Conservation (phyloP, 2,329 filamentous ascomycete species). For the Anisogramma anomala region DNA sequence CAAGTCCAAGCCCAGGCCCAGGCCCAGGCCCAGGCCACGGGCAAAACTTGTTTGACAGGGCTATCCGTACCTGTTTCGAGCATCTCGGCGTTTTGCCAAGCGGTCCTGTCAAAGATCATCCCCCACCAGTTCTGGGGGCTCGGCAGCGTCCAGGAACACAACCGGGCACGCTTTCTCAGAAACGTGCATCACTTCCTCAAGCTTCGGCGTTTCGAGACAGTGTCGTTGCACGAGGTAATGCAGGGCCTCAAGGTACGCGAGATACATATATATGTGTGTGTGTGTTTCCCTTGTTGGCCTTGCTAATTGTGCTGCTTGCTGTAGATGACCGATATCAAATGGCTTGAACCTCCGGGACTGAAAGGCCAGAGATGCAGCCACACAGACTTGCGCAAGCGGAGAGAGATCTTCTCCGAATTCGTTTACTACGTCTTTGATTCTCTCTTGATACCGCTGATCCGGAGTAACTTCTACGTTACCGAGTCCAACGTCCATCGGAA, state of each 20-base stretch:
- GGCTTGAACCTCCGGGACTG: conserved; percentile 52
- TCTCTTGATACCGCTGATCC: conserved; percentile 73
- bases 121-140: conserved; percentile 65
- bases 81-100: conserved; percentile 80
- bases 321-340: conserved; percentile 59
- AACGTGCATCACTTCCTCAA: conserved; percentile 68
- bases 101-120: conserved; percentile 59
- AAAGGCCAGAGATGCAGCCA: conserved; percentile 46
- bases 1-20: not conserved
- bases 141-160: conserved; percentile 40
- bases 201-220: conserved; percentile 67
- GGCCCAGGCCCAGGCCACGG: conserved; percentile 24
- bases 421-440: conserved; percentile 92
- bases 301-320: no score
- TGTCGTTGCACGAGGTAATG: conserved; percentile 66
- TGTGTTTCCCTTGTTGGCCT: no score
- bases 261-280: no score
- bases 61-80: conserved; percentile 54
- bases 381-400: conserved; percentile 64
- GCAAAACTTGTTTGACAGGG: conserved; percentile 42
- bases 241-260: conserved; percentile 60
- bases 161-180: conserved; percentile 49
- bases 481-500: conserved; percentile 75
- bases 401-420: conserved; percentile 71
- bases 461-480: conserved; percentile 86